Conservation (phyloP, 73 alveolate species). For the Paramecium octaurelia region DNA sequence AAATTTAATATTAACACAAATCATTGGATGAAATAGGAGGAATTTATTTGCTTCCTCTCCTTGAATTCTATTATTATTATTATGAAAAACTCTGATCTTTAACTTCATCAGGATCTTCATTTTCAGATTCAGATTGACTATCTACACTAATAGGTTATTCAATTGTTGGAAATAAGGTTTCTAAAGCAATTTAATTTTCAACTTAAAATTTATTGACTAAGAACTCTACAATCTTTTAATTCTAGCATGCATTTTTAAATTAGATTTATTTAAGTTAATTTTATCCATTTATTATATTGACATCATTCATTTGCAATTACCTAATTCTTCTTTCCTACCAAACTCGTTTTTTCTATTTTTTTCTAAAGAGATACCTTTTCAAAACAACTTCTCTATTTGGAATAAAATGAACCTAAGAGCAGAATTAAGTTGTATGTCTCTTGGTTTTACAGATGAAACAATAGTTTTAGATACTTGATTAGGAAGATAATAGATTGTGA, state of each 20-base stretch:
- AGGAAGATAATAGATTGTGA: background rate
- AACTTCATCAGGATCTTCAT: background rate
- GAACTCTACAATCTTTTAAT: background rate
- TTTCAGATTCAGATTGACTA: background rate
- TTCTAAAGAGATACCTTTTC: constrained; percentile 2
- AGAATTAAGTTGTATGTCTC: background rate
- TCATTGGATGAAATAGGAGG: background rate
- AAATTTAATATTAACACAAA: background rate
- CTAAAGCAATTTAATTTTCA: background rate
- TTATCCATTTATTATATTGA: background rate
- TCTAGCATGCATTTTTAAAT: background rate
- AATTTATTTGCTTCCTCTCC: background rate
- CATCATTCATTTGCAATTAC: background rate
- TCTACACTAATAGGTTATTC: background rate
- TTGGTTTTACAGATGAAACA: background rate
- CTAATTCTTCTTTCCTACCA: background rate
- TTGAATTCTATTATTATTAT: background rate
- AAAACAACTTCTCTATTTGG: background rate
- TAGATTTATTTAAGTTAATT: background rate
- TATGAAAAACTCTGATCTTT: background rate
- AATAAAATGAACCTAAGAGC: background rate
- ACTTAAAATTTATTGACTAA: background rate
- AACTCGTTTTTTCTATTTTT: background rate
- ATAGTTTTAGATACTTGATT: background rate
- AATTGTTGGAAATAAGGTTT: background rate